Percentiles rank a stretch among this genome's conserved stretches.
Conservation (phyloP, 805 yeast genomes). For the Metschnikowia sp. region DNA sequence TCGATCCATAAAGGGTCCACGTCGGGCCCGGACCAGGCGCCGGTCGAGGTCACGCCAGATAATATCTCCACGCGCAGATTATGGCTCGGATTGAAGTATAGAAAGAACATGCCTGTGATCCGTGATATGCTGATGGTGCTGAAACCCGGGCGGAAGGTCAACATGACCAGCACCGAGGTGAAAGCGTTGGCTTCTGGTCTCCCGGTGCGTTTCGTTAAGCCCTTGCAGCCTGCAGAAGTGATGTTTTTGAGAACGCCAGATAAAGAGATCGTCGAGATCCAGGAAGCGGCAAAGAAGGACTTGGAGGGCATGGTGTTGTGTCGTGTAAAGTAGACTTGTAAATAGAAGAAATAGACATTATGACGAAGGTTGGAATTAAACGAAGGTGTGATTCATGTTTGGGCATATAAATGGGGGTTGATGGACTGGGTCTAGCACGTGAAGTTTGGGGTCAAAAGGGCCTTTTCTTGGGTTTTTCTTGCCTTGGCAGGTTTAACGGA, state of each 20-base stretch:
- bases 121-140: constrained; percentile 69
- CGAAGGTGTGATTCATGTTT: background rate
- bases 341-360: background rate
- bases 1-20: constrained; percentile 82
- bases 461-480: too few relatives aligned
- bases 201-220: constrained; percentile 69
- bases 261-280: constrained; percentile 62
- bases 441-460: too few relatives aligned
- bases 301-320: constrained; percentile 78
- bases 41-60: constrained; percentile 79
- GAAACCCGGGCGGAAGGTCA: constrained; percentile 78
- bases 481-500: too few relatives aligned
- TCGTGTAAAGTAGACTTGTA: constrained; percentile 50
- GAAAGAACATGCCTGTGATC: constrained; percentile 75
- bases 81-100: constrained; percentile 90
- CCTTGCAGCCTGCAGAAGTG: constrained; percentile 86
- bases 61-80: constrained; percentile 81
- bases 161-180: constrained; percentile 60
- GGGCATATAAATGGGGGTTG: background rate
- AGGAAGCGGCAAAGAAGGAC: constrained; percentile 78
- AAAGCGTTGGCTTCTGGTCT: constrained; percentile 72
- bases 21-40: constrained; percentile 75
- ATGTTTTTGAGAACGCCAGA: constrained; percentile 58
- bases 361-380: background rate
- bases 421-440: too few relatives aligned